Evolutionary conservation across 345 rosid species (phyloP).

Genomic region (Bruguiera gymnorhiza): DNA sequence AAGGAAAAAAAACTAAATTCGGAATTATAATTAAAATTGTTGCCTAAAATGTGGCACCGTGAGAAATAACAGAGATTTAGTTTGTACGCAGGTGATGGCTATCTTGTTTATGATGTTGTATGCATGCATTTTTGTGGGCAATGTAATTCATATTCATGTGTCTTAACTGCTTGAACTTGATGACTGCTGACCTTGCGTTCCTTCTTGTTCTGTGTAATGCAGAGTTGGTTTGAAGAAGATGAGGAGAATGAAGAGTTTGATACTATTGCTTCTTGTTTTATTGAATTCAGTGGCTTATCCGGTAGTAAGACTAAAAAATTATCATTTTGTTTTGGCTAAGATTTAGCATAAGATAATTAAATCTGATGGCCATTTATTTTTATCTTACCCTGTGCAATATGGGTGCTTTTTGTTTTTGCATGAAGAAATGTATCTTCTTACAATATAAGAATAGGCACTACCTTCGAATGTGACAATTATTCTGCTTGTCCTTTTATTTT

Average conservation of each 20-base stretch:
- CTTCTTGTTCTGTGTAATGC: not conserved
- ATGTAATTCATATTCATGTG: not conserved
- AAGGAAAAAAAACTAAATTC: too few relatives aligned
- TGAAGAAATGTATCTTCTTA: too few relatives aligned
- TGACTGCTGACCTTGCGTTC: not conserved
- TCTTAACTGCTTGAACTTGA: not conserved
- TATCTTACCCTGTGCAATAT: not conserved
- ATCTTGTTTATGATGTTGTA: too few relatives aligned
- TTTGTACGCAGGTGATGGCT: too few relatives aligned
- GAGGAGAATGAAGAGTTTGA: conserved; percentile 36
- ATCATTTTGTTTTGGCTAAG: not conserved
- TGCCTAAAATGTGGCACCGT: too few relatives aligned
- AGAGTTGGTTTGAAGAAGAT: conserved; percentile 1
- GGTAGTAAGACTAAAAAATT: conserved; percentile 36
- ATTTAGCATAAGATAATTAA: not conserved
- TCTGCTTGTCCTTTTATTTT: not conserved
- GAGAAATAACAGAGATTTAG: too few relatives aligned
- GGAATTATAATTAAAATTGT: too few relatives aligned
- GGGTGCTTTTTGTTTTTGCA: too few relatives aligned
- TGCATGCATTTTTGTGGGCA: too few relatives aligned
- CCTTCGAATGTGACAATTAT: not conserved
- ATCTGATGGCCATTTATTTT: not conserved
- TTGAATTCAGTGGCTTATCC: conserved; percentile 24
- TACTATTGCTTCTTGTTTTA: conserved; percentile 35
- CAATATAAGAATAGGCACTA: too few relatives aligned